Evolutionary conservation across 2,329 filamentous ascomycete genomes (phyloP).

Genomic region (Aspergillus eucalypticola): DNA sequence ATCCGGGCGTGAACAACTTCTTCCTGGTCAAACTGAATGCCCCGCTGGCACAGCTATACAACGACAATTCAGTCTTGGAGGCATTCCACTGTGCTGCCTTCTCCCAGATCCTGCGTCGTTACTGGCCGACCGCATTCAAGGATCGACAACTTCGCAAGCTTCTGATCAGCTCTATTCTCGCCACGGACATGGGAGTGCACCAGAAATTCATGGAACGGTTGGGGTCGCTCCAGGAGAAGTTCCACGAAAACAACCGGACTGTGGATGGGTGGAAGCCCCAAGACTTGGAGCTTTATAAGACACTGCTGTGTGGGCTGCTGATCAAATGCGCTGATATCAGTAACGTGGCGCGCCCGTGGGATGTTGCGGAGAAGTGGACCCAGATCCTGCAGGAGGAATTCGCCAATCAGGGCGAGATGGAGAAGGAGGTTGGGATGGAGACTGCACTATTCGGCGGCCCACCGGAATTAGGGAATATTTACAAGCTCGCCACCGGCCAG

Average conservation of each 20-base stretch:
- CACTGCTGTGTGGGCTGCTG: slow-evolving; percentile 81
- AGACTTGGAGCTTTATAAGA: slow-evolving; percentile 72
- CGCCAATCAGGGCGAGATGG: slow-evolving; percentile 88
- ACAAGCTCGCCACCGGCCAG: slow-evolving; percentile 83
- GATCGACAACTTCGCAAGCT: slow-evolving; percentile 78
- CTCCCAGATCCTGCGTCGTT: slow-evolving; percentile 87
- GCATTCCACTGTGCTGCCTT: slow-evolving; percentile 97
- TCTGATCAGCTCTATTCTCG: slow-evolving; percentile 96
- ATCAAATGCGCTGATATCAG: slow-evolving; percentile 99
- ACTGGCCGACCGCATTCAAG: slow-evolving; percentile 84
- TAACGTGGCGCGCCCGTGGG: slow-evolving; percentile 87
- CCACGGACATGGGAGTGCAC: slow-evolving; percentile 96
- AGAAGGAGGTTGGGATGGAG: slow-evolving; percentile 80
- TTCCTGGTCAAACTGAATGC: slow-evolving; percentile 91
- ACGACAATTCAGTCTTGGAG: slow-evolving; percentile 93
- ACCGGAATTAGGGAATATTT: slow-evolving; percentile 76
- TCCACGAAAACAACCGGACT: slow-evolving; percentile 63
- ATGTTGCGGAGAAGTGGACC: slow-evolving; percentile 85
- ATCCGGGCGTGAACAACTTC: slow-evolving; percentile 96
- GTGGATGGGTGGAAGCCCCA: slow-evolving; percentile 76
- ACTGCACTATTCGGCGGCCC: slow-evolving; percentile 80
- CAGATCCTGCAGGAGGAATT: slow-evolving; percentile 94
- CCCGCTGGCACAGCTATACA: slow-evolving; percentile 91
- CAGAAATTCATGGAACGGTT: slow-evolving; percentile 95
- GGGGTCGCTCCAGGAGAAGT: slow-evolving; percentile 74